phyloP scores from a whole-genome alignment of 2,329 filamentous ascomycete genomes.

The Aspergillus latus region DNA sequence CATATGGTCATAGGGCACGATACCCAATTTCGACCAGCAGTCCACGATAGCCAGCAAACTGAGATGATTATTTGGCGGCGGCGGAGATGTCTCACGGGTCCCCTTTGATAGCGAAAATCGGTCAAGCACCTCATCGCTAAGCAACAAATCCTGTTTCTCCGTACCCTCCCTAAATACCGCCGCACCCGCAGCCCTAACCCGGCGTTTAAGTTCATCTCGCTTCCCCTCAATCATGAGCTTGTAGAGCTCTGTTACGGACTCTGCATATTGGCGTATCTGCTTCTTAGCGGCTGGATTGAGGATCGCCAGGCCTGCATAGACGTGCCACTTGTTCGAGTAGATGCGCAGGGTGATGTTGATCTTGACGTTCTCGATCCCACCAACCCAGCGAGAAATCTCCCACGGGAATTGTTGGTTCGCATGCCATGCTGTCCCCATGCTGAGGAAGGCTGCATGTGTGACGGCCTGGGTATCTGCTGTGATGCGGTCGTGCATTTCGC shows the following conservation, averaged over 20 bases:
- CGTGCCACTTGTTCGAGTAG: slow-evolving; percentile 99
- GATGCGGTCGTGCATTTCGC: slow-evolving; percentile 88
- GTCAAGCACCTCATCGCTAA: slow-evolving; percentile 79
- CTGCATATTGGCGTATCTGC: slow-evolving; percentile 92
- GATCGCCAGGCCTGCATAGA: slow-evolving; percentile 95
- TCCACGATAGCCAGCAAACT: slow-evolving; percentile 95
- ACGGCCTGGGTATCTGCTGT: slow-evolving; percentile 98
- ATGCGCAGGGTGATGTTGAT: slow-evolving; percentile 97
- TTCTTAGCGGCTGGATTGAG: slow-evolving; percentile 88
- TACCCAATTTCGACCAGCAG: slow-evolving; percentile 92
- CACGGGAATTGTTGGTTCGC: slow-evolving; percentile 94
- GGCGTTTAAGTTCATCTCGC: slow-evolving; percentile 66
- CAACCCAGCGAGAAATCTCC: slow-evolving; percentile 93
- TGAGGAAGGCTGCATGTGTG: slow-evolving; percentile 93
- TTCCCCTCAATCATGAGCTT: slow-evolving; percentile 94
- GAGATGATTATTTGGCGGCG: slow-evolving; percentile 85
- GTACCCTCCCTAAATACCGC: slow-evolving; percentile 61
- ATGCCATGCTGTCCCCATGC: slow-evolving; percentile 97
- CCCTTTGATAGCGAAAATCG: slow-evolving; percentile 78
- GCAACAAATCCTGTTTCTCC: slow-evolving; percentile 64
- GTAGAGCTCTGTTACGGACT: slow-evolving; percentile 88
- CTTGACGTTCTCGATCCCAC: slow-evolving; percentile 98
- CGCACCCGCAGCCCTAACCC: slow-evolving; percentile 78
- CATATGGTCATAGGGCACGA: slow-evolving; percentile 98
- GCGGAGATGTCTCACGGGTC: slow-evolving; percentile 64